These are phyloP conservation scores for Penicillium coprophilum DNA, from an alignment of 495 filamentous ascomycete species.

Conservation along the genomic window DNA sequence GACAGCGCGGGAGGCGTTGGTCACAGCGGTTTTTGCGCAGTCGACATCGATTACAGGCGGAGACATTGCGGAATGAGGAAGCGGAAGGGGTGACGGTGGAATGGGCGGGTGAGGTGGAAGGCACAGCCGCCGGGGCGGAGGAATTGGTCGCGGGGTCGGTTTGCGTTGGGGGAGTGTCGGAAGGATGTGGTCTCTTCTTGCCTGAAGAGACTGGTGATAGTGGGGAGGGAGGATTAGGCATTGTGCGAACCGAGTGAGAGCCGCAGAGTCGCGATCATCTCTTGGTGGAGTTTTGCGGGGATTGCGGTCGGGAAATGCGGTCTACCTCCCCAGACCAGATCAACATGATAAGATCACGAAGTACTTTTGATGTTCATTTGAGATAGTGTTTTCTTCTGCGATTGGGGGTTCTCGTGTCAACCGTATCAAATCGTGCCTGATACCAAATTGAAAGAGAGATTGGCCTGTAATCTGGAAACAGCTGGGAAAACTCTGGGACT, in stretches of 20 bases:
- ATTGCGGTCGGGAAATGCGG: constrained; percentile 29
- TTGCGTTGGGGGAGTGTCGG: constrained; percentile 25
- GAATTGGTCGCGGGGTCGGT: constrained; percentile 19
- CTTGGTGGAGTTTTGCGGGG: constrained; percentile 33
- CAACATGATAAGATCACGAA: constrained; percentile 35
- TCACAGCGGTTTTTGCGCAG: constrained; percentile 94
- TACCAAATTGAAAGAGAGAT: constrained; percentile 1
- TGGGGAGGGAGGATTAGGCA: constrained; percentile 42
- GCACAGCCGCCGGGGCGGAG: constrained; percentile 17
- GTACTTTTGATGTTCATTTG: constrained; percentile 1
- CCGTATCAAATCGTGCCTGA: neutral
- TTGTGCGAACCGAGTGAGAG: constrained; percentile 30
- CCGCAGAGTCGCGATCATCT: constrained; percentile 40
- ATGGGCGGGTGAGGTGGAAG: constrained; percentile 20
- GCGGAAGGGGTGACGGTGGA: constrained; percentile 26
- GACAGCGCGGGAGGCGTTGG: constrained; percentile 84
- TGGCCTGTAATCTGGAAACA: constrained; percentile 7
- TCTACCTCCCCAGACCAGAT: constrained; percentile 23
- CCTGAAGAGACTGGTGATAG: constrained; percentile 38
- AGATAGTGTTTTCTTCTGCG: constrained; percentile 7
- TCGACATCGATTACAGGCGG: constrained; percentile 90
- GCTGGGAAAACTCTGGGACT: constrained; percentile 8
- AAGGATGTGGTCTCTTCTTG: constrained; percentile 45
- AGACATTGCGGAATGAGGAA: constrained; percentile 82
- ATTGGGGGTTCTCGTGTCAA: constrained; percentile 3